Evolutionary conservation across 2,329 filamentous ascomycete genomes (phyloP).

Genomic region (Zymoseptoria ardabiliae): DNA sequence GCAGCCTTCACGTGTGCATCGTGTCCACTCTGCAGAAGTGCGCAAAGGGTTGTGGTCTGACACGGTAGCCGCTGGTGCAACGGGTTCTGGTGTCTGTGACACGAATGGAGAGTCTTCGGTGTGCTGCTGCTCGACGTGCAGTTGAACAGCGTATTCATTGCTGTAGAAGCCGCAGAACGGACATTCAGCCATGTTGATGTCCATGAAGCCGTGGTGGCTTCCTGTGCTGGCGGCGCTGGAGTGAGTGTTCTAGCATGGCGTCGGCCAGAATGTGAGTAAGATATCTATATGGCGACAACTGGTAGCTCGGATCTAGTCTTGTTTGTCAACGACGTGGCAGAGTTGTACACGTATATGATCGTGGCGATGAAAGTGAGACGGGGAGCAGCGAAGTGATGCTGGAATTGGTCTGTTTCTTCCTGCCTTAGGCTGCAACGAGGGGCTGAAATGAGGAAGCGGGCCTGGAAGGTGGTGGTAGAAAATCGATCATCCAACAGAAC

Average conservation of each 20-base stretch:
- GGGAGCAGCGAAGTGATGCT: neutral
- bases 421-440: conserved; percentile 2
- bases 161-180: conserved; percentile 25
- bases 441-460: neutral
- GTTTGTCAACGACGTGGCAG: neutral
- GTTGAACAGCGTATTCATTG: conserved; percentile 22
- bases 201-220: neutral
- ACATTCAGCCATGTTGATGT: conserved; percentile 21
- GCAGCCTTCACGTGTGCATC: conserved; percentile 38
- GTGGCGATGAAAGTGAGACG: neutral
- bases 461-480: conserved; percentile 1
- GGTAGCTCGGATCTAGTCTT: neutral
- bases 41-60: neutral
- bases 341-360: neutral
- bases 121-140: conserved; percentile 30
- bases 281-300: neutral
- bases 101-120: conserved; percentile 24
- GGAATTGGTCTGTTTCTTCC: neutral
- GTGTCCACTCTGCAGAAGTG: conserved; percentile 21
- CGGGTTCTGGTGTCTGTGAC: neutral
- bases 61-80: neutral
- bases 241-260: neutral
- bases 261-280: neutral
- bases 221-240: neutral
- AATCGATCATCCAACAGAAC: conserved; percentile 4